These are phyloP conservation scores for Ustilago loliicola DNA, from an alignment of 1,284 basidiomycete genomes.

Conservation along the genomic window DNA sequence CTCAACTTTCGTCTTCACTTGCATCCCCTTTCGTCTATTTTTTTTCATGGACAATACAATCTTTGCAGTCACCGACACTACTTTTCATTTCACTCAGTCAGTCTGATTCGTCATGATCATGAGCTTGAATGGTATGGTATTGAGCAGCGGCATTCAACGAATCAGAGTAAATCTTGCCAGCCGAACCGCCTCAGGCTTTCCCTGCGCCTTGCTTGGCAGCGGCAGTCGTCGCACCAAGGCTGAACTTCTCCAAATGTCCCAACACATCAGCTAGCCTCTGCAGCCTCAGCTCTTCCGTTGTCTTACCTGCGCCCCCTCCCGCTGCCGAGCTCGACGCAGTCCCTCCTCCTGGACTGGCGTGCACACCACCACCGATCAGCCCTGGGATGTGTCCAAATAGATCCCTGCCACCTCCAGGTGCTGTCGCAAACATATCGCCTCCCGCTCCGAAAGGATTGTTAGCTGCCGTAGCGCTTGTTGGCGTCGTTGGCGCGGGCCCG, in stretches of 20 bases:
- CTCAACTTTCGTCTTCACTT: constrained; percentile 19
- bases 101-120: neutral
- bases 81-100: neutral
- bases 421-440: constrained; percentile 16
- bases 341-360: constrained; percentile 5
- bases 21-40: neutral
- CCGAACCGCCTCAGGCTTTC: neutral
- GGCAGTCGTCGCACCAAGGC: constrained; percentile 5
- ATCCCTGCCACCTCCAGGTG: constrained; percentile 16
- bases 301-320: constrained; percentile 8
- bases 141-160: neutral
- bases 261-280: constrained; percentile 43
- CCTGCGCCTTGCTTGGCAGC: constrained; percentile 7
- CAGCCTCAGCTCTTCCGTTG: constrained; percentile 26
- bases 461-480: constrained; percentile 18
- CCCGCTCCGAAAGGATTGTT: constrained; percentile 24
- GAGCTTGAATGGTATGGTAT: neutral
- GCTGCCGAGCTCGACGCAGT: neutral
- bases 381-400: constrained; percentile 44
- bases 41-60: neutral
- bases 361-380: constrained; percentile 19
- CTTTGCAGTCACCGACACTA: neutral
- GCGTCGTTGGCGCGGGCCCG: constrained; percentile 14
- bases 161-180: neutral
- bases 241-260: constrained; percentile 41